Conservation (phyloP, 192 early-diverging fungal genomes). For the Umbelopsis sp. region DNA sequence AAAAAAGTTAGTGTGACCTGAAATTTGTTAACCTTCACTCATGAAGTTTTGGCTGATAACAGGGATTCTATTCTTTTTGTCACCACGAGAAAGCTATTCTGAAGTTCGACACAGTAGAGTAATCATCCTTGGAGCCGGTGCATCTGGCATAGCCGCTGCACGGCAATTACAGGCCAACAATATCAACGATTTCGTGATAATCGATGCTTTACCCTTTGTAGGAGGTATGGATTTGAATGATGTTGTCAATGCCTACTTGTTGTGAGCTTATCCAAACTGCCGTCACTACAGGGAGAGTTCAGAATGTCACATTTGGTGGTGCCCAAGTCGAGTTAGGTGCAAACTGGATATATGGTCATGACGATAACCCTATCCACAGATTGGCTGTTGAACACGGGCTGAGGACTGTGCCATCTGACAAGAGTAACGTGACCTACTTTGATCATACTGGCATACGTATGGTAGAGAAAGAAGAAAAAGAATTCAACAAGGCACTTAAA, state of each 20-base stretch:
- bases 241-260: no score
- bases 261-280: not conserved
- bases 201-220: conserved; percentile 17
- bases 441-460: conserved; percentile 20
- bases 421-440: conserved; percentile 34
- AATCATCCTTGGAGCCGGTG: conserved; percentile 23
- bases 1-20: not conserved
- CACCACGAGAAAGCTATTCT: not conserved
- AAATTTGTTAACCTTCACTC: not conserved
- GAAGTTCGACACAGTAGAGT: not conserved
- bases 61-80: not conserved
- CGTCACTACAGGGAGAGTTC: not conserved
- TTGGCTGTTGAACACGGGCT: conserved; percentile 34
- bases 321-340: conserved; percentile 17
- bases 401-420: conserved; percentile 32
- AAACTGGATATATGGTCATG: conserved; percentile 38
- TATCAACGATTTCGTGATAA: conserved; percentile 19
- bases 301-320: conserved; percentile 15
- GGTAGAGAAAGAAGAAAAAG: not conserved
- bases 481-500: not conserved
- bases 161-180: not conserved
- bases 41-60: not conserved
- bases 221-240: not conserved
- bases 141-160: conserved; percentile 19
- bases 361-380: conserved; percentile 39